A percentile compares a stretch with the other conserved stretches of the same genome.
phyloP scores from a whole-genome alignment of 192 early-diverging fungal genomes.

The Coemansia sp. region DNA sequence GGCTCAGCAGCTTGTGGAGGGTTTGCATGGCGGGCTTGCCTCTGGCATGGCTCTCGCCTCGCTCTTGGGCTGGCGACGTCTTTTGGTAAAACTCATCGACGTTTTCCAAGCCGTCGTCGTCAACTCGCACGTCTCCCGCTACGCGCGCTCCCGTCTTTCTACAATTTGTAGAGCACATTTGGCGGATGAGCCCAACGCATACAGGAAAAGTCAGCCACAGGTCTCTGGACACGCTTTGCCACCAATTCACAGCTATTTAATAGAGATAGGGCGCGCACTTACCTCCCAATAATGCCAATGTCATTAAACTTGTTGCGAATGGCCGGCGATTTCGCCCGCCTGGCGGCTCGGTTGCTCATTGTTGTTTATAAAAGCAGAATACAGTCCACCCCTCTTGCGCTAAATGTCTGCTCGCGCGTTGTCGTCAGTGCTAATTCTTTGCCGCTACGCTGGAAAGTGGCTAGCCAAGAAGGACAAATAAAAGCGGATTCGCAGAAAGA shows the following conservation, averaged over 20 bases:
- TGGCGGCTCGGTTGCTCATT: slow-evolving; percentile 36
- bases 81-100: slow-evolving; percentile 51
- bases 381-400: not conserved
- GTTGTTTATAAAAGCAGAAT: not conserved
- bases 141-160: slow-evolving; percentile 52
- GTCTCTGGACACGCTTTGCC: not conserved
- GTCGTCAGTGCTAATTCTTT: not conserved
- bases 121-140: slow-evolving; percentile 34
- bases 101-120: slow-evolving; percentile 48
- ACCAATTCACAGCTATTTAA: not conserved
- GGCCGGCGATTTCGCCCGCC: slow-evolving; percentile 40
- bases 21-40: slow-evolving; percentile 16
- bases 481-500: slow-evolving; percentile 2
- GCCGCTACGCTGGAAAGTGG: not conserved
- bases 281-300: slow-evolving; percentile 37
- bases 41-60: not conserved
- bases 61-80: slow-evolving; percentile 29
- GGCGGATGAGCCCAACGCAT: not conserved
- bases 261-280: not conserved
- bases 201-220: not conserved
- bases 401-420: not conserved
- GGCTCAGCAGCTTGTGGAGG: slow-evolving; percentile 38
- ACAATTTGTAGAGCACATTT: not conserved
- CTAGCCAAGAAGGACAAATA: not conserved
- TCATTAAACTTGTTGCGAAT: slow-evolving; percentile 40